Evolutionary conservation across 106 monocot genomes (phyloP).

Genomic region (Dactylorhiza incarnata): DNA sequence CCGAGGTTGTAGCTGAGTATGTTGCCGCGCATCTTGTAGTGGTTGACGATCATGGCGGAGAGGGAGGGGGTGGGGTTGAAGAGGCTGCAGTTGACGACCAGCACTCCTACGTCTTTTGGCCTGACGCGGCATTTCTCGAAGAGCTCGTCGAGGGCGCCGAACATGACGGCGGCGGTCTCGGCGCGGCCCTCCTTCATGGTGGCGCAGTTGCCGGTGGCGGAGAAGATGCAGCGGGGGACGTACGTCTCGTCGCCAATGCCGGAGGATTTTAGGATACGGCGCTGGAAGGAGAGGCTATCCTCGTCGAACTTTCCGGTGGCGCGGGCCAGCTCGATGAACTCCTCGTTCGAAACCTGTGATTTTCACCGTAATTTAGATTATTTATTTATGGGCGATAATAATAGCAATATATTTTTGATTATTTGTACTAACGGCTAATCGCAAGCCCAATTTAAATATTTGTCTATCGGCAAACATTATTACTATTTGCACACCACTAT

Average conservation of each 20-base stretch:
- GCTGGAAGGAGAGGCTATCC: conserved; percentile 75
- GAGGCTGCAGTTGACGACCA: conserved; percentile 76
- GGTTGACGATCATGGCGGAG: conserved; percentile 87
- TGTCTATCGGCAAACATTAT: no score
- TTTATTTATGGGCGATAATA: no score
- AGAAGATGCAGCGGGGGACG: conserved; percentile 49
- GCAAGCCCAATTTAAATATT: no score
- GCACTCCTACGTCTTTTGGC: conserved; percentile 59
- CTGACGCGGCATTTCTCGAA: conserved; percentile 63
- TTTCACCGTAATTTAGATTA: no score
- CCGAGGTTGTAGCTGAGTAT: conserved; percentile 76
- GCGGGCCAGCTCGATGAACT: conserved; percentile 70
- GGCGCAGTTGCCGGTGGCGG: conserved; percentile 40
- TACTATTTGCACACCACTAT: no score
- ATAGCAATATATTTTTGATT: no score
- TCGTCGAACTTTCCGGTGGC: conserved; percentile 93
- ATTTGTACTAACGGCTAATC: no score
- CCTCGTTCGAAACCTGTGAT: conserved; percentile 65
- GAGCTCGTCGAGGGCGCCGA: conserved; percentile 68
- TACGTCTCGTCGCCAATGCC: conserved; percentile 95
- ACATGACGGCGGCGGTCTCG: conserved; percentile 49
- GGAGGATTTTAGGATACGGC: conserved; percentile 62
- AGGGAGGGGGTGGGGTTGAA: conserved; percentile 75
- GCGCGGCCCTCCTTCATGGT: conserved; percentile 74
- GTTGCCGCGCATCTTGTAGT: conserved; percentile 96